These are phyloP conservation scores for Cetradonia linearis DNA, from an alignment of 495 filamentous ascomycete genomes.

Conservation along the genomic window DNA sequence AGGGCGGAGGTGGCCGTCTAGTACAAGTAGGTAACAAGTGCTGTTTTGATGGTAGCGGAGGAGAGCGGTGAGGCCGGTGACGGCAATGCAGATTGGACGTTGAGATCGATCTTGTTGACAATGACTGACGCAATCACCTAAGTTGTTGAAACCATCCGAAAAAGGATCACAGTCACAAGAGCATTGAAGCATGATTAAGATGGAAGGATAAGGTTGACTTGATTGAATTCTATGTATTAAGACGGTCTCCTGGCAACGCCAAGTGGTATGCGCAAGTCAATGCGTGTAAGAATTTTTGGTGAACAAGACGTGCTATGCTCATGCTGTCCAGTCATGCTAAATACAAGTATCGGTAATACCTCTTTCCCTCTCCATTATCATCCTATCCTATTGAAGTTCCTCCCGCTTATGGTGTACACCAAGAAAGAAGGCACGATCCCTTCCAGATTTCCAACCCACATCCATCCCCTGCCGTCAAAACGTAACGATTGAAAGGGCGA, in stretches of 20 bases:
- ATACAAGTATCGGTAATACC: conserved; percentile 20
- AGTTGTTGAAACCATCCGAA: neutral
- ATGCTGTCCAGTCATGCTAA: conserved; percentile 20
- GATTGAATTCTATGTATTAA: conserved; percentile 17
- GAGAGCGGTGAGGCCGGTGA: neutral
- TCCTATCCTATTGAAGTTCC: conserved; percentile 10
- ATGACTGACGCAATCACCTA: neutral
- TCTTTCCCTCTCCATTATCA: conserved; percentile 18
- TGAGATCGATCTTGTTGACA: neutral
- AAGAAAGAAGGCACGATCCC: conserved; percentile 5
- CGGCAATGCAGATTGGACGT: neutral
- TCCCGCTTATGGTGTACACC: conserved; percentile 12
- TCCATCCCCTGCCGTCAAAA: conserved; percentile 1
- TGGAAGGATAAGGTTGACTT: neutral
- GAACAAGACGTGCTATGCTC: conserved; percentile 13
- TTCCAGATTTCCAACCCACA: neutral
- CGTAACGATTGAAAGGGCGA: neutral
- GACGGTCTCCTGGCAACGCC: conserved; percentile 1
- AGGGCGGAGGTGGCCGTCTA: neutral
- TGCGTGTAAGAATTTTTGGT: neutral
- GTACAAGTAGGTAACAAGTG: neutral
- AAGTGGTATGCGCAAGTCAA: neutral
- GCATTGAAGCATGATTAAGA: neutral
- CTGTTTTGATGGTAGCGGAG: neutral
- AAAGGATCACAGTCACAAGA: neutral